Conservation (phyloP, 2,329 filamentous ascomycete species). For the Emericellopsis atlantica region DNA sequence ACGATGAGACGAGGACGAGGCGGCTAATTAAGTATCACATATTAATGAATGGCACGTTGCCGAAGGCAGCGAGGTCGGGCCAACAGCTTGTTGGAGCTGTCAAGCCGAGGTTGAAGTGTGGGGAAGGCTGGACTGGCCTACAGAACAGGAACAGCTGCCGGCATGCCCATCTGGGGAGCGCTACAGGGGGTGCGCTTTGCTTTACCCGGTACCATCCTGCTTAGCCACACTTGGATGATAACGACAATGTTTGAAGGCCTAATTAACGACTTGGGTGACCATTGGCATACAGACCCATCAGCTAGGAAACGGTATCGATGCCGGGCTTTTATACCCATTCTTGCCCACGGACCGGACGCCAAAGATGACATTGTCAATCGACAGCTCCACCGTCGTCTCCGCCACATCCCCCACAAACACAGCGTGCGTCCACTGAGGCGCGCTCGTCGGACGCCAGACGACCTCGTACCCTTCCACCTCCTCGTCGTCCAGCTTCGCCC, state of each 20-base stretch:
- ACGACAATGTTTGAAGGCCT: too few species aligned
- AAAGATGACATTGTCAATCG: constrained; percentile 46
- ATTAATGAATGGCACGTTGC: neutral
- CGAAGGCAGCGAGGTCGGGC: neutral
- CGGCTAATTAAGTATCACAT: too few species aligned
- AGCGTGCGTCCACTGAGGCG: constrained; percentile 35
- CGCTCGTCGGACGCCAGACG: constrained; percentile 38
- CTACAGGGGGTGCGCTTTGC: too few species aligned
- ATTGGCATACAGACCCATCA: too few species aligned
- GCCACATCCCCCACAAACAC: constrained; percentile 33
- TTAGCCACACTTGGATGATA: too few species aligned
- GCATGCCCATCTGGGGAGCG: too few species aligned
- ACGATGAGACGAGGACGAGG: too few species aligned
- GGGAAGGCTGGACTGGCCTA: neutral
- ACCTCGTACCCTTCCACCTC: constrained; percentile 36
- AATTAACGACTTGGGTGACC: too few species aligned
- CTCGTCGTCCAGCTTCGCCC: constrained; percentile 25
- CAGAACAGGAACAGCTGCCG: too few species aligned
- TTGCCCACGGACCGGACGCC: constrained; percentile 36
- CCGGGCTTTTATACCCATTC: constrained; percentile 37
- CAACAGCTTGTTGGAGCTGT: neutral
- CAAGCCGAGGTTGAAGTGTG: constrained; percentile 1
- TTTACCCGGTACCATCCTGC: too few species aligned
- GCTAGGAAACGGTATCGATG: constrained; percentile 19
- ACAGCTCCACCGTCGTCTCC: constrained; percentile 30